Evolutionary conservation across 164 flowering plant genomes (phyloP).

Genomic region (Dillenia suffruticosa): DNA sequence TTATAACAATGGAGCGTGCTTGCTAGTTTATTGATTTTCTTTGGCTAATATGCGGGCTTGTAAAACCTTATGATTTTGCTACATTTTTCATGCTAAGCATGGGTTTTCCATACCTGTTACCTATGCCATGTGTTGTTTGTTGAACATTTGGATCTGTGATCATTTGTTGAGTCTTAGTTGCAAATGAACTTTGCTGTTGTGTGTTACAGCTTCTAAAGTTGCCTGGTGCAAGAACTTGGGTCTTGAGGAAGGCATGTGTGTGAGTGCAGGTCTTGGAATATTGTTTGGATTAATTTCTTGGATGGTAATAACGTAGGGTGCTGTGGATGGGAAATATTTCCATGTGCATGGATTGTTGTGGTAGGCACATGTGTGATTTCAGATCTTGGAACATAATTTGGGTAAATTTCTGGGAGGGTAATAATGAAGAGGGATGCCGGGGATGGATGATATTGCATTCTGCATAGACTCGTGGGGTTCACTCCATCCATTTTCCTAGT

Average conservation of each 20-base stretch:
- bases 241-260: conserved; percentile 55
- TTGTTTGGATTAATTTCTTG: conserved; percentile 17
- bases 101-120: background rate
- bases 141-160: conserved; percentile 24
- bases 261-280: conserved; percentile 26
- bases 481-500: no score
- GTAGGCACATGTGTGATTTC: background rate
- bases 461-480: no score
- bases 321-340: background rate
- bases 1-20: no score
- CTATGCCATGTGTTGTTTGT: conserved; percentile 16
- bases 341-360: background rate
- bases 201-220: conserved; percentile 67
- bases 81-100: no score
- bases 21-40: no score
- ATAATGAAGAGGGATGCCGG: no score
- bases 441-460: no score
- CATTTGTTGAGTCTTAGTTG: conserved; percentile 19
- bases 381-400: no score
- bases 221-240: conserved; percentile 65
- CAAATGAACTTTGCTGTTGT: conserved; percentile 49
- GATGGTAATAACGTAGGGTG: conserved; percentile 1
- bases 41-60: no score
- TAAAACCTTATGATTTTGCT: no score
- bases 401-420: no score